A percentile compares a stretch with the other conserved stretches of the same genome.
These are phyloP conservation scores for Ogataea siamensis DNA, from an alignment of 805 yeast species.

Conservation along the genomic window DNA sequence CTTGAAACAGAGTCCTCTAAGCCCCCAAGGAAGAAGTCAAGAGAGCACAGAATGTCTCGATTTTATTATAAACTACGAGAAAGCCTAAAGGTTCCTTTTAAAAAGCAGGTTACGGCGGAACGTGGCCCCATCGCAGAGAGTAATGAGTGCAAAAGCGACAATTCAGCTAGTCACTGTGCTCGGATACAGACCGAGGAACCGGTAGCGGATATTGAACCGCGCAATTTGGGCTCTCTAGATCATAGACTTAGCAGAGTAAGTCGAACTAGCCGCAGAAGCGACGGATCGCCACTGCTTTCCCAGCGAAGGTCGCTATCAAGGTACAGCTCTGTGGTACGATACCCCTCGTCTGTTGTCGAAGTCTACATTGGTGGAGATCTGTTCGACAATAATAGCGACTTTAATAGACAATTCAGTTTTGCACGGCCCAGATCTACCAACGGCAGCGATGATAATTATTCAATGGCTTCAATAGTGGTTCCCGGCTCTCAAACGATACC, in stretches of 20 bases:
- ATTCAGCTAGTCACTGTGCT: no score
- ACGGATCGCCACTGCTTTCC: slow-evolving; percentile 1
- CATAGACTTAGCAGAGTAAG: slow-evolving; percentile 2
- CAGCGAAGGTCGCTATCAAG: slow-evolving; percentile 15
- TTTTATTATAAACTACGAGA: slow-evolving; percentile 19
- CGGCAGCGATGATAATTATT: slow-evolving; percentile 19
- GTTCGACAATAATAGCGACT: slow-evolving; percentile 14
- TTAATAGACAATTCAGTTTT: slow-evolving; percentile 20
- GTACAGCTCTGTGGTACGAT: slow-evolving; percentile 18
- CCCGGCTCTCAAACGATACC: slow-evolving; percentile 25
- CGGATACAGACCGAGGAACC: neutral
- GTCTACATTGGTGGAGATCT: slow-evolving; percentile 24
- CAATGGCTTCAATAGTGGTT: slow-evolving; percentile 22
- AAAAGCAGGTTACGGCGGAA: no score
- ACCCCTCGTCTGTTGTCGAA: slow-evolving; percentile 23
- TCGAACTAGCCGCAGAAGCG: slow-evolving; percentile 5
- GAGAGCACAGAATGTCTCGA: slow-evolving; percentile 18
- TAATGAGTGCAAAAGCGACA: no score
- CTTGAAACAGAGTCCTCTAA: neutral
- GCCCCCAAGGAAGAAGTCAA: slow-evolving; percentile 1
- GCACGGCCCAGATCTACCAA: slow-evolving; percentile 20
- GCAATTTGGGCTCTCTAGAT: neutral
- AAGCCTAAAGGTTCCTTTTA: slow-evolving; percentile 15
- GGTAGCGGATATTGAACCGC: neutral
- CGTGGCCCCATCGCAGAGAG: no score